Evolutionary conservation across 257 asterid species (phyloP).

Genomic region (Anisodus tanguticus): DNA sequence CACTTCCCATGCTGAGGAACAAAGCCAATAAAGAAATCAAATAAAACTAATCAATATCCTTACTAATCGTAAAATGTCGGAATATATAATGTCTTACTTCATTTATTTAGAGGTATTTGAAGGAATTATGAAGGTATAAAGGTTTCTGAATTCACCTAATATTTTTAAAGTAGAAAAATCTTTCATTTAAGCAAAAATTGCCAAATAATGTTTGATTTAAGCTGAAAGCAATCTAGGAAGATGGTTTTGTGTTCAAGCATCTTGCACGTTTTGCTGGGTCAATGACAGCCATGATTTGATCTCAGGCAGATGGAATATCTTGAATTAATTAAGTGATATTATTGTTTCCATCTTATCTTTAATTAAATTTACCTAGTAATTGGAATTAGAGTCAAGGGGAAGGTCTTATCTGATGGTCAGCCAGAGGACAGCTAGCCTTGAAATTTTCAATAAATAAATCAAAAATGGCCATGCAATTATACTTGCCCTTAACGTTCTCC

Average conservation of each 20-base stretch:
- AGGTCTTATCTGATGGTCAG: neutral
- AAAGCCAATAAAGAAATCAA: neutral
- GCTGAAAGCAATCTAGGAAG: neutral
- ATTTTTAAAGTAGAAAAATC: neutral
- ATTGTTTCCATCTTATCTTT: neutral
- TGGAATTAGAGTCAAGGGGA: neutral
- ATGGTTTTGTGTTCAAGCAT: constrained; percentile 19
- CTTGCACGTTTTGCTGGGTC: constrained; percentile 20
- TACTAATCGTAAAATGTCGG: constrained; percentile 2
- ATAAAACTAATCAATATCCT: constrained; percentile 20
- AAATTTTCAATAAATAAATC: neutral
- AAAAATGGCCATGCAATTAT: neutral
- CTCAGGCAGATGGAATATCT: constrained; percentile 21
- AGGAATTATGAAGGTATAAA: neutral
- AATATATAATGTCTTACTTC: neutral
- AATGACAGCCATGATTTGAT: constrained; percentile 6
- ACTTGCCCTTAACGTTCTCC: too few species aligned
- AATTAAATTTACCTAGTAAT: neutral
- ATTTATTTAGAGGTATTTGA: neutral
- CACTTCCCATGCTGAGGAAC: constrained; percentile 18
- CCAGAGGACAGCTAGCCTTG: neutral
- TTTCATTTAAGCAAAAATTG: neutral
- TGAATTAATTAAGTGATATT: constrained; percentile 21
- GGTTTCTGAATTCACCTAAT: neutral
- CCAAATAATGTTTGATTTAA: neutral